Percentiles rank a stretch among this genome's conserved stretches.
Evolutionary conservation across 2,329 filamentous ascomycete species (phyloP).

Genomic region (Fusarium dimerum): DNA sequence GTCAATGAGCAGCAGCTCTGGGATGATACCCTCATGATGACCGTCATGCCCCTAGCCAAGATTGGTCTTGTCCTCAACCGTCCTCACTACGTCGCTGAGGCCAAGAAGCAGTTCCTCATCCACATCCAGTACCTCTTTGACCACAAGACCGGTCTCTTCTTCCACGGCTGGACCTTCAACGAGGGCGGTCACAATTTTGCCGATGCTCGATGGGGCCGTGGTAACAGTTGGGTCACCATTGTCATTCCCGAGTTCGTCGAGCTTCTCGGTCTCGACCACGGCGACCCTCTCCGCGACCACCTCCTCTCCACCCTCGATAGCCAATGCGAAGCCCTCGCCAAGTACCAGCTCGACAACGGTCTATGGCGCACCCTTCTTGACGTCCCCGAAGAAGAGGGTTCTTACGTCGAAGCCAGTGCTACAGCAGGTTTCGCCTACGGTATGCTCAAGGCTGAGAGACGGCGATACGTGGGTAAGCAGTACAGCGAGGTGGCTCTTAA

Average conservation of each 20-base stretch:
- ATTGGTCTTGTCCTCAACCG: slow-evolving; percentile 71
- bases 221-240: slow-evolving; percentile 77
- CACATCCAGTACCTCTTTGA: slow-evolving; percentile 82
- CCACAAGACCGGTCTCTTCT: slow-evolving; percentile 70
- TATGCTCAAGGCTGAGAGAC: slow-evolving; percentile 71
- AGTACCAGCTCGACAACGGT: slow-evolving; percentile 61
- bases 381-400: slow-evolving; percentile 63
- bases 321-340: slow-evolving; percentile 66
- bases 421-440: slow-evolving; percentile 82
- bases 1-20: slow-evolving; percentile 75
- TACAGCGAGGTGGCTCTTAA: slow-evolving; percentile 63
- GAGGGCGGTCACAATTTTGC: slow-evolving; percentile 65
- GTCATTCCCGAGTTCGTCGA: slow-evolving; percentile 83
- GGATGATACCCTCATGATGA: slow-evolving; percentile 91
- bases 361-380: slow-evolving; percentile 78
- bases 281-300: slow-evolving; percentile 63
- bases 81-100: slow-evolving; percentile 74
- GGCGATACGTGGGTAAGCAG: slow-evolving; percentile 65
- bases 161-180: slow-evolving; percentile 80
- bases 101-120: slow-evolving; percentile 74
- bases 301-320: slow-evolving; percentile 65
- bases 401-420: slow-evolving; percentile 75
- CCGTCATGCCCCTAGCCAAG: slow-evolving; percentile 76
- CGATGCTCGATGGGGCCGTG: slow-evolving; percentile 57
- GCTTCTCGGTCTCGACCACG: slow-evolving; percentile 61